phyloP scores from a whole-genome alignment of 2,329 filamentous ascomycete species.

The Calonectria pauciramosa region DNA sequence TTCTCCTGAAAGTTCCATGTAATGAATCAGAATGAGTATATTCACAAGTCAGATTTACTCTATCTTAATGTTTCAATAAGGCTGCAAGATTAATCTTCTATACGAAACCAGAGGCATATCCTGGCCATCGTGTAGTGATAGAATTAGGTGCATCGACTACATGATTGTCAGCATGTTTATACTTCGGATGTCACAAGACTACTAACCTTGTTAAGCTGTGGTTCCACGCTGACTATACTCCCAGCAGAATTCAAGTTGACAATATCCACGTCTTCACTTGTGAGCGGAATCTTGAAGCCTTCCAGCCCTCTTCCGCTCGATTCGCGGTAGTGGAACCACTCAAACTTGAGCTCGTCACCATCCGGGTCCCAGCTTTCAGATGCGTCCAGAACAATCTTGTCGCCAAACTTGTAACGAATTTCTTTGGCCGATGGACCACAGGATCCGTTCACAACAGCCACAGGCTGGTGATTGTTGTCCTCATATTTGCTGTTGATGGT shows the following conservation, averaged over 20 bases:
- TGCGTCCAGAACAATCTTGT: background rate
- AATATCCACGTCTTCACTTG: background rate
- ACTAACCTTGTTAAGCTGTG: background rate
- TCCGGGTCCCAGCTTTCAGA: background rate
- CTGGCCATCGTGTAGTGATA: background rate
- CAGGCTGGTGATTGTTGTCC: background rate
- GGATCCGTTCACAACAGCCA: background rate
- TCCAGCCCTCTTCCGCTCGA: background rate
- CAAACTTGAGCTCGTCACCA: background rate
- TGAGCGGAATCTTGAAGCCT: background rate
- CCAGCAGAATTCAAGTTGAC: background rate
- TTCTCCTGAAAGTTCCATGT: background rate
- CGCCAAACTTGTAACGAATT: background rate
- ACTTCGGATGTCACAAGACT: background rate
- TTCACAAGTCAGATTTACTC: background rate
- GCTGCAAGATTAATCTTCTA: background rate
- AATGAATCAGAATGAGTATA: background rate
- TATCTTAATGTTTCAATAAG: background rate
- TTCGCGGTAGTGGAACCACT: constrained; percentile 6
- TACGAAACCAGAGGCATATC: background rate
- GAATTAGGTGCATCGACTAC: background rate
- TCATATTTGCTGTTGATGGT: constrained; percentile 34
- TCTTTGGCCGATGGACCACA: background rate
- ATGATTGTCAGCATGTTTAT: background rate
- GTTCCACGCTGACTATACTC: background rate